Evolutionary conservation across 345 rosid genomes (phyloP), one percentile per base, ranked within the genome.

Genomic region (Carallia brachiata): DNA sequence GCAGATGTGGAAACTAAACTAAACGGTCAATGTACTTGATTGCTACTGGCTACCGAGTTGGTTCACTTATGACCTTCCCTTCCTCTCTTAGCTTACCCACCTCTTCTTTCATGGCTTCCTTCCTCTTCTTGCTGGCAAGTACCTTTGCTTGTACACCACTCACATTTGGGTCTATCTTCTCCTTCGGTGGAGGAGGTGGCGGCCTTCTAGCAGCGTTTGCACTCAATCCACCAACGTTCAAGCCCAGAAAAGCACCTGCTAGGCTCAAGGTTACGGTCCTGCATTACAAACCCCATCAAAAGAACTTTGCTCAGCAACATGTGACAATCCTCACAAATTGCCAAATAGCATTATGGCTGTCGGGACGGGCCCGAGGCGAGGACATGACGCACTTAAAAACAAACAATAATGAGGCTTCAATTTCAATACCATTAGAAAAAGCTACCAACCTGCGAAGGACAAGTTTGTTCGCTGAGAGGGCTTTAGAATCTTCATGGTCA

Each of bases 81-180:
- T 78, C 72, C 81, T 90, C 93, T 71, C 90, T 85, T 70, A 89
- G 79, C 75, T 81, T 90, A 61, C 89, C 87, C 7, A 87, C 54
- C 6, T 63, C 63, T 60, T 80, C 75, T 73, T 83, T 83, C 84
- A 83, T 60, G 57, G 82, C 82, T 58, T 80, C 84, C 68, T 80
- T 83, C 82, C 87, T 78, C 75, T 73, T 83, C 85, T 84, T 91
- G 79, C 97, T 95, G 8, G 97, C 97, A n/a, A 90, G 68, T 34
- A 94, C 81, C 73, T 87, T 91, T 1, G 97, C 98, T 70, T 77
- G 92, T 50, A 90, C 80, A 8, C 97, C 97, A n/a, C 85, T 90
- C 76, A 88, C 71, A 69, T 67, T 87, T 0, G 92, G 98, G 77
- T 89, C 96, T 69, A 78, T 84, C 72, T 86, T 91, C 88, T 91